phyloP scores from a whole-genome alignment of 257 asterid genomes.

The Jacaranda copaia region DNA sequence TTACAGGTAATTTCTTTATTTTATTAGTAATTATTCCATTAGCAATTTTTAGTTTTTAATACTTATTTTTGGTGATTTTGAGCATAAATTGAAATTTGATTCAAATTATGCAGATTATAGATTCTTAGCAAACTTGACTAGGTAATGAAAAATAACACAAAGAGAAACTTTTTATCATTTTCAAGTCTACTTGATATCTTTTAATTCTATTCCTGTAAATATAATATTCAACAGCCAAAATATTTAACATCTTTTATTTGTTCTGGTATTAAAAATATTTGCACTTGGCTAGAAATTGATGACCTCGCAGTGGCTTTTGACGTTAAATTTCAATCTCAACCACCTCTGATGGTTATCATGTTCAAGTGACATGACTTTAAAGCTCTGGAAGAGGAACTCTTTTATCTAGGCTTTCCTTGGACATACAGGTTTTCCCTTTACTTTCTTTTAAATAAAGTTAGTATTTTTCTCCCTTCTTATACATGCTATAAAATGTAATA shows the following conservation, averaged over 20 bases:
- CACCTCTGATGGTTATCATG: conserved; percentile 53
- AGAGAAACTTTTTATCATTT: background rate
- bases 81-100: conserved; percentile 2
- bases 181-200: conserved; percentile 7
- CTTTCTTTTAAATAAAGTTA: background rate
- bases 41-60: conserved; percentile 1
- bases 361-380: conserved; percentile 89
- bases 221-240: conserved; percentile 9
- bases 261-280: background rate
- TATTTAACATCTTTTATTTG: background rate
- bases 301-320: conserved; percentile 10
- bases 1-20: conserved; percentile 64
- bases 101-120: too few relatives aligned
- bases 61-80: background rate
- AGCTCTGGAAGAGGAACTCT: conserved; percentile 91
- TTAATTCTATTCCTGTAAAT: conserved; percentile 8
- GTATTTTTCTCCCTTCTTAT: conserved; percentile 15
- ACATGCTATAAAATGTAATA: conserved; percentile 2
- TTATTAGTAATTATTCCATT: conserved; percentile 16
- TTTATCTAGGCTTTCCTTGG: conserved; percentile 77
- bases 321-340: conserved; percentile 24
- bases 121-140: background rate
- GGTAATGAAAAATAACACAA: background rate
- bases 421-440: conserved; percentile 73
- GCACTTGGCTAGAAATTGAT: conserved; percentile 20